Conservation (phyloP, 768 basidiomycete species). For the Kwoniella dejecticola region DNA sequence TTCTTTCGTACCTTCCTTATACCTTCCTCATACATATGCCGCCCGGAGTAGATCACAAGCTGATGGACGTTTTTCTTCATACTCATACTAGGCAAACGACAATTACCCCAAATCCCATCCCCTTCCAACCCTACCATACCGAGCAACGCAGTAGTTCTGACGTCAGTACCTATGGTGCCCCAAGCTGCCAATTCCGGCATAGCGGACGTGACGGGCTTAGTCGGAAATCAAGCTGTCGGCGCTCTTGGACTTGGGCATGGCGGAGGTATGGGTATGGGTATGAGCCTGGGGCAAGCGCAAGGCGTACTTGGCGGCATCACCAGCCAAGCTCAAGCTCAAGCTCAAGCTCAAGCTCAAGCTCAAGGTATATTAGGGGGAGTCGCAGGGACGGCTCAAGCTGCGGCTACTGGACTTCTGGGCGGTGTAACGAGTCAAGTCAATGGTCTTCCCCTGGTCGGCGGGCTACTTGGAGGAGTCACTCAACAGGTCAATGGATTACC, state of each 20-base stretch:
- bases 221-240: neutral
- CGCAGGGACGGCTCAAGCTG: too few species aligned
- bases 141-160: neutral
- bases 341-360: neutral
- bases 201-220: neutral
- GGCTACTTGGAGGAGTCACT: neutral
- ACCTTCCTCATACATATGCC: neutral
- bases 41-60: too few species aligned
- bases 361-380: neutral
- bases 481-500: constrained; percentile 3
- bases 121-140: constrained; percentile 9
- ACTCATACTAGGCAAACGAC: neutral
- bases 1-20: neutral
- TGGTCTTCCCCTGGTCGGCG: constrained; percentile 1
- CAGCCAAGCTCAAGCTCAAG: neutral
- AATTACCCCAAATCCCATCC: constrained; percentile 14
- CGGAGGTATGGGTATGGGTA: too few species aligned
- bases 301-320: too few species aligned
- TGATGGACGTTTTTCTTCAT: too few species aligned
- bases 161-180: constrained; percentile 15
- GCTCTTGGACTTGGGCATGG: too few species aligned
- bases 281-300: too few species aligned
- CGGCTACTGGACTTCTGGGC: neutral
- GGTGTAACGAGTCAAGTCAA: neutral
- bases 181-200: constrained; percentile 13